These are phyloP conservation scores for Penicillium steckii DNA, from an alignment of 495 filamentous ascomycete species.

Conservation along the genomic window DNA sequence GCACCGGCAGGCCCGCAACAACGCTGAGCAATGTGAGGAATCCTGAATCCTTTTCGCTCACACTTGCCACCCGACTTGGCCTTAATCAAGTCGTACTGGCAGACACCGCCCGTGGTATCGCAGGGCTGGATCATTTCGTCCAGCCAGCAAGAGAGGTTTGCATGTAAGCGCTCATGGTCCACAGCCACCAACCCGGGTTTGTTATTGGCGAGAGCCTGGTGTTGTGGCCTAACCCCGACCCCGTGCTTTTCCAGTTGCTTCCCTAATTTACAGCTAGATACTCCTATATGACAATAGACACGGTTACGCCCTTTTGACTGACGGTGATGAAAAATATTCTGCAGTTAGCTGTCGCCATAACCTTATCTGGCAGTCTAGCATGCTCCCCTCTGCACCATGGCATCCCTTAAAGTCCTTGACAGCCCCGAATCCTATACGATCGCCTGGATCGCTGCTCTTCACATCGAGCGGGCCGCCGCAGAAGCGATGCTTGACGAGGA, in stretches of 20 bases:
- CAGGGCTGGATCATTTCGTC: slow-evolving; percentile 6
- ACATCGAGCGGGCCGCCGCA: slow-evolving; percentile 16
- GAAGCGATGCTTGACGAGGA: slow-evolving; percentile 3
- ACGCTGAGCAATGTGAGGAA: background rate
- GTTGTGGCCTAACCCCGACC: slow-evolving; percentile 1
- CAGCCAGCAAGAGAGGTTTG: slow-evolving; percentile 7
- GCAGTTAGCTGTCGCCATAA: background rate
- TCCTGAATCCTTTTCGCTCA: background rate
- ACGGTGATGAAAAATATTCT: slow-evolving; percentile 1
- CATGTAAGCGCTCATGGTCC: too few relatives aligned
- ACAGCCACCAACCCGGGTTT: slow-evolving; percentile 1
- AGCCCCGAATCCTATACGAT: slow-evolving; percentile 16
- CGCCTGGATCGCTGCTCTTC: slow-evolving; percentile 22
- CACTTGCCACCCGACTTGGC: background rate
- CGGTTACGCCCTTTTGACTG: slow-evolving; percentile 3
- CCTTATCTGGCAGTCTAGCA: slow-evolving; percentile 1
- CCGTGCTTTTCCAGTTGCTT: slow-evolving; percentile 7
- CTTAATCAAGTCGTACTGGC: slow-evolving; percentile 21
- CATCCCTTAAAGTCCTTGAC: slow-evolving; percentile 9
- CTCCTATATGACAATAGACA: slow-evolving; percentile 3
- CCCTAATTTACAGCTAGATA: slow-evolving; percentile 1
- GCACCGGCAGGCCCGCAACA: background rate
- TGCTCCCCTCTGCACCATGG: slow-evolving; percentile 11
- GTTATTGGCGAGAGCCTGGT: slow-evolving; percentile 5
- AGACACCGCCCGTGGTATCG: slow-evolving; percentile 17